Evolutionary conservation across 2,329 filamentous ascomycete genomes (phyloP), one percentile per base, ranked within the genome.

Genomic region (Ceratocystiopsis minuta): DNA sequence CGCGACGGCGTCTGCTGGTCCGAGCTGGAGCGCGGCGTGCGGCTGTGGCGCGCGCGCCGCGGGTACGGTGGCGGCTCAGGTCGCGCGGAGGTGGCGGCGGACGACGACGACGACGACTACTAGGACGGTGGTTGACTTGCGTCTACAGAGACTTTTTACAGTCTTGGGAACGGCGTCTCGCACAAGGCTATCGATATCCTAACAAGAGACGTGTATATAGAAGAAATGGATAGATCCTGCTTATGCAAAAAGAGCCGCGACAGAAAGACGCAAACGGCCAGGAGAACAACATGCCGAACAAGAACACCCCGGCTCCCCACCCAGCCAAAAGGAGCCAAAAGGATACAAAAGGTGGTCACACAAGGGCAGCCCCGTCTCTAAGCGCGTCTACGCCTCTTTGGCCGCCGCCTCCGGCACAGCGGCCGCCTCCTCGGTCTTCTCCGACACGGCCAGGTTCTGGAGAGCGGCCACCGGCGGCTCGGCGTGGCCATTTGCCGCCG

Each of bases 11-110:
- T 94, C 42, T 78, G 71, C 2, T 78, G 75, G 61, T 66, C 66
- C 1, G 86, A 90, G 63, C 63, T 95, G 16, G 86, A 92, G 59
- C 69, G 67, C 45, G 88, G 87, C 0, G 74, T 96, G 6, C 67
- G 66, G 55, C 75, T 80, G 53, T 96, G 90, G 88, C 72, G 88
- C 53, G 16, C 31, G n/a, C 34, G 32, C 34, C 39, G 39, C 34
- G 45, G 45, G 6, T 39, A 46, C 75, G 70, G 59, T 72, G 79
- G 53, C 76, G 75, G 55, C 75, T n/a, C 75, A 70, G 24, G 24
- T 20, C 20, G 6, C 2, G 24, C 24, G 24, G 59, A 71, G 79
- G 53, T 76, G 74, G 55, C 75, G 71, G 13, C 34, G 34, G 14
- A 33, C 15, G 24, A 31, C 5, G 33, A 35, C 33, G 20, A 36